Base-by-base conservation (phyloP, 148 eudicot genomes). In the Fagopyrum homotropicum region DNA sequence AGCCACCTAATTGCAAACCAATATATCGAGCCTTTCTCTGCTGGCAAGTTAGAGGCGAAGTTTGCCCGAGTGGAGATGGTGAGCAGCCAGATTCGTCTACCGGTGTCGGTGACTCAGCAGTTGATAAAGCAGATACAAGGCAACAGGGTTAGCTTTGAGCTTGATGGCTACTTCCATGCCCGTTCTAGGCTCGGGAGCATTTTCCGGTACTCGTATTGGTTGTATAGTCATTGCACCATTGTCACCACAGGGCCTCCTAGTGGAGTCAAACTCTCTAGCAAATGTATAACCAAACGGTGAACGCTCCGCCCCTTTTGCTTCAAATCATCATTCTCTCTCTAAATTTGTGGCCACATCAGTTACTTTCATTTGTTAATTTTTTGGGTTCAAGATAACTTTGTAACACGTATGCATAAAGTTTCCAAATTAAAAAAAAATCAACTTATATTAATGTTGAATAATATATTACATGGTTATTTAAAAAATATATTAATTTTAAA, bases 71-170 rank as follows among this genome's bases (percentile, higher is more conserved):
- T 89, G 44, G 96, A 89, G 76, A 61, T 92, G 80, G 79, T 87
- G 16, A 80, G 84, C 54, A 92, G 98, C 75, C 98, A 90, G 80
- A 86, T 92, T 66, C 64, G 81, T 84, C 88, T 92, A 55, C 84
- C 93, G 11, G 0, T 60, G 17, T 12, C 2, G 26, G 82, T 75
- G 0, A 85, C 82, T 51, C 81, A 82, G 40, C 63, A 78, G 61
- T 76, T 92, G 2, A 71, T 49, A 56, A 74, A 74, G 60, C 87
- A 92, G 80, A 81, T 90, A n/a, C 81, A 82, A 19, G 77, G 75
- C 12, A 88, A 90, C 35, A 79, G 88, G 57, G 76, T 90, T 4
- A 73, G 35, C 30, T 85, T 88, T 72, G 86, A 90, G 73, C 76
- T 90, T 5, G 87, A 78, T 79, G 89, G 91, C 19, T 6, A 77